A percentile compares a stretch with the other conserved stretches of the same genome.
These are phyloP conservation scores for Saccharomycopsis hybrid DNA, from an alignment of 1,139 yeast genomes.

Conservation along the genomic window DNA sequence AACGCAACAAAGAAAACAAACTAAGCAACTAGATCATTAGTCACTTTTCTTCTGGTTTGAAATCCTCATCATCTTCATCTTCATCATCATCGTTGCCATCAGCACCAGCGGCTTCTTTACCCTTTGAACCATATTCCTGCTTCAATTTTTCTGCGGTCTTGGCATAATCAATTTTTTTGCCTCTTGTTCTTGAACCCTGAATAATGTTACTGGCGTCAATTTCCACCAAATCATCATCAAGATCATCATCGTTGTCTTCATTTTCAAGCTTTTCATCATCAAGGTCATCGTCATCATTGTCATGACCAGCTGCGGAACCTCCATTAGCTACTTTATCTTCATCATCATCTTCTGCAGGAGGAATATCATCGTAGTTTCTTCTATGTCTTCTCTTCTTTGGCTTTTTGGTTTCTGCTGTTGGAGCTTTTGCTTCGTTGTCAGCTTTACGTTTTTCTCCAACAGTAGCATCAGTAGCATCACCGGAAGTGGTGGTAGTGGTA, in stretches of 20 bases:
- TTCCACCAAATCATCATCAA: constrained; percentile 77
- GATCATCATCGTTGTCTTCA: constrained; percentile 54
- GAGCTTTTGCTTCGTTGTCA: not conserved
- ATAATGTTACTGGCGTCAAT: constrained; percentile 83
- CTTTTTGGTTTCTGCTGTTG: constrained; percentile 21
- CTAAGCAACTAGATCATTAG: not conserved
- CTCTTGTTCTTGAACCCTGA: constrained; percentile 85
- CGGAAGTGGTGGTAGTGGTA: no score
- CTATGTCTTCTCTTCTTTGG: constrained; percentile 38
- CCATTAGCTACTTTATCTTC: constrained; percentile 27
- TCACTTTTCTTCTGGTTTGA: constrained; percentile 14
- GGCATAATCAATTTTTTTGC: constrained; percentile 79
- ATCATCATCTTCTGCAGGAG: constrained; percentile 26
- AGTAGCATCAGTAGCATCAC: no score
- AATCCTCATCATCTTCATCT: constrained; percentile 31
- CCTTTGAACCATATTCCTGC: constrained; percentile 33
- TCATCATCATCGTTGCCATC: constrained; percentile 28
- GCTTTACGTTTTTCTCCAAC: not conserved
- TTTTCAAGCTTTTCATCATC: constrained; percentile 37
- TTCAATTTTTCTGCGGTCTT: constrained; percentile 76
- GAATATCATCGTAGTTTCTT: constrained; percentile 38
- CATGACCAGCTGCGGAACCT: constrained; percentile 34
- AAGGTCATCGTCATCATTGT: constrained; percentile 51
- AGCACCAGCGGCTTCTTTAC: constrained; percentile 14
- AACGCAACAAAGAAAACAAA: not conserved